Conservation (phyloP, 23 red algal species). For the Gracilaria domingensis region DNA sequence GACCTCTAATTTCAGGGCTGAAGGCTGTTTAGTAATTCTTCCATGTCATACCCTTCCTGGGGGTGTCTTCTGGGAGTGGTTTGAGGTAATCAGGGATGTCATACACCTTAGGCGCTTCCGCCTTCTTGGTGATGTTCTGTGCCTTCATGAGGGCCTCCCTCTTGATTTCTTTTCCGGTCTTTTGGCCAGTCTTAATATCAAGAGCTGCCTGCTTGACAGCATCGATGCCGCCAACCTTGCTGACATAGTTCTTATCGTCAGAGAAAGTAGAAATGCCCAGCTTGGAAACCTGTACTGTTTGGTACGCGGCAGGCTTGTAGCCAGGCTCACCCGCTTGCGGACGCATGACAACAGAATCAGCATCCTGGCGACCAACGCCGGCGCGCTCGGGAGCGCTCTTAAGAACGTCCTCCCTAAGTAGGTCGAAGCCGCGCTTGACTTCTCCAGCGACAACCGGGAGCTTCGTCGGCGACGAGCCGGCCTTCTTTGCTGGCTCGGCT, state of each 20-base stretch:
- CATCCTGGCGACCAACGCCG: slow-evolving; percentile 82
- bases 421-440: slow-evolving; percentile 60
- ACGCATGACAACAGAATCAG: slow-evolving; percentile 27
- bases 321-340: slow-evolving; percentile 78
- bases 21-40: slow-evolving; percentile 85
- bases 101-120: slow-evolving; percentile 9
- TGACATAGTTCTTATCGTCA: slow-evolving; percentile 74
- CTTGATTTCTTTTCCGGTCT: slow-evolving; percentile 62
- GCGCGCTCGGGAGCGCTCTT: slow-evolving; percentile 69
- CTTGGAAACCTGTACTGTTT: slow-evolving; percentile 60
- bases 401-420: slow-evolving; percentile 77
- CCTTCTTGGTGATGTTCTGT: background rate
- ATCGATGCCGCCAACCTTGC: slow-evolving; percentile 67
- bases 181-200: slow-evolving; percentile 49
- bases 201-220: slow-evolving; percentile 67
- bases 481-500: background rate
- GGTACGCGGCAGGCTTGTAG: slow-evolving; percentile 57
- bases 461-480: background rate
- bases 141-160: slow-evolving; percentile 23
- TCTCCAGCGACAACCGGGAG: slow-evolving; percentile 25
- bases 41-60: slow-evolving; percentile 72
- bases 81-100: slow-evolving; percentile 75
- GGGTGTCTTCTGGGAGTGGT: slow-evolving; percentile 81
- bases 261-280: slow-evolving; percentile 75
- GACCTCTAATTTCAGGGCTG: no score